Conservation (phyloP, 345 rosid species). For the Nasturtium officinale region DNA sequence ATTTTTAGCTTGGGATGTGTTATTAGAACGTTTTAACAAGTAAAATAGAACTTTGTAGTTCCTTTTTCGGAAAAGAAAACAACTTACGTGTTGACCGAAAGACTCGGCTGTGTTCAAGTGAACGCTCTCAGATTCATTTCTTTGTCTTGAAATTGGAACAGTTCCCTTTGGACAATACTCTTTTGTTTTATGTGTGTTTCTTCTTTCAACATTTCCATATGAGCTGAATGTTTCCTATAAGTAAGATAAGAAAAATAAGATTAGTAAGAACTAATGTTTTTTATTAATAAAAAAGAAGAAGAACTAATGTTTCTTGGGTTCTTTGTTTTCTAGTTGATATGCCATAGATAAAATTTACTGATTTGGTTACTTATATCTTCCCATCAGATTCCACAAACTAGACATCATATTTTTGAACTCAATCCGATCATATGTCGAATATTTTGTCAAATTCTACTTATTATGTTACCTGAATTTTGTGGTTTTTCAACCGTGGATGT, state of each 20-base stretch:
- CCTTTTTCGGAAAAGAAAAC: neutral
- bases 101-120: conserved; percentile 2
- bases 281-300: no score
- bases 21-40: neutral
- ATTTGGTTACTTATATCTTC: neutral
- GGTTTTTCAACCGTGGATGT: conserved; percentile 35
- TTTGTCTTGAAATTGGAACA: conserved; percentile 19
- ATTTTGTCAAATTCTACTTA: neutral
- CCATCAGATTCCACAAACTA: neutral
- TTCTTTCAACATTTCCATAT: neutral
- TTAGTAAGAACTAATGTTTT: neutral
- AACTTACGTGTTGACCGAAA: conserved; percentile 25
- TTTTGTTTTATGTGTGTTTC: conserved; percentile 8
- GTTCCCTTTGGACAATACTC: conserved; percentile 32
- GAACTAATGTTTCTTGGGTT: neutral
- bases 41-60: neutral
- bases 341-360: no score
- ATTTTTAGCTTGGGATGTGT: neutral
- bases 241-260: neutral
- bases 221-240: conserved; percentile 26
- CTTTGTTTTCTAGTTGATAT: neutral
- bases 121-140: conserved; percentile 13
- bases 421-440: neutral
- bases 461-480: conserved; percentile 33
- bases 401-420: neutral